Conservation (phyloP, 202 grass and related monocot species). For the Cymbopogon flexuosus region DNA sequence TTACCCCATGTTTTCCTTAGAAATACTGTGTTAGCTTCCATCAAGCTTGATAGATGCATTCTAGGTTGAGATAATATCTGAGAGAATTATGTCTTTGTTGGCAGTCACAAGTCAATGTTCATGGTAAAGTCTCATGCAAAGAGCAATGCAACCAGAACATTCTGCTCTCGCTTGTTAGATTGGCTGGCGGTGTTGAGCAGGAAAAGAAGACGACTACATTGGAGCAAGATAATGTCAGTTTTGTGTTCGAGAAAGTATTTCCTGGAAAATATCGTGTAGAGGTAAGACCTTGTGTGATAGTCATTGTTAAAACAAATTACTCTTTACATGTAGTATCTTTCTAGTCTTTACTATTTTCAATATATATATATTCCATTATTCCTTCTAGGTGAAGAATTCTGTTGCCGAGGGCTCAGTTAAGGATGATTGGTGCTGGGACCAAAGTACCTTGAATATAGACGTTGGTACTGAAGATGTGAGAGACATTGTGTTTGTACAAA, state of each 20-base stretch:
- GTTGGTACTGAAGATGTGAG: conserved; percentile 72
- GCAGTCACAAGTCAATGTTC: conserved; percentile 91
- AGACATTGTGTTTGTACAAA: conserved; percentile 82
- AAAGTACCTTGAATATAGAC: conserved; percentile 62
- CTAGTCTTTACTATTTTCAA: conserved; percentile 10
- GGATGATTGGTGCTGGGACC: conserved; percentile 91
- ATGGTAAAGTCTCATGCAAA: conserved; percentile 83
- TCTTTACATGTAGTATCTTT: conserved; percentile 15
- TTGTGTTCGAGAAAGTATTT: conserved; percentile 82
- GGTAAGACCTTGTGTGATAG: conserved; percentile 41
- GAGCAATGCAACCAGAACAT: conserved; percentile 73
- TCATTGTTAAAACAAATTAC: not conserved
- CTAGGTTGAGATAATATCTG: conserved; percentile 25
- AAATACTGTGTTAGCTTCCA: conserved; percentile 3
- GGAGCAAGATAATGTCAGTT: conserved; percentile 58
- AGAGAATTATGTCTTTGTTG: conserved; percentile 25
- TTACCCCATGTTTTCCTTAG: conserved; percentile 10
- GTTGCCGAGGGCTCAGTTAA: conserved; percentile 28
- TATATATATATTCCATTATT: not conserved
- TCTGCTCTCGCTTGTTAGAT: conserved; percentile 65
- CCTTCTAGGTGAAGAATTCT: conserved; percentile 57
- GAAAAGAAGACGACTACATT: conserved; percentile 59
- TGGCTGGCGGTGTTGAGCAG: conserved; percentile 45
- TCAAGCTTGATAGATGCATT: not conserved
- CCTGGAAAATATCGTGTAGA: conserved; percentile 90